These are phyloP conservation scores for Colletotrichum gloeosporioides DNA, from an alignment of 2,329 filamentous ascomycete species.

Conservation along the genomic window DNA sequence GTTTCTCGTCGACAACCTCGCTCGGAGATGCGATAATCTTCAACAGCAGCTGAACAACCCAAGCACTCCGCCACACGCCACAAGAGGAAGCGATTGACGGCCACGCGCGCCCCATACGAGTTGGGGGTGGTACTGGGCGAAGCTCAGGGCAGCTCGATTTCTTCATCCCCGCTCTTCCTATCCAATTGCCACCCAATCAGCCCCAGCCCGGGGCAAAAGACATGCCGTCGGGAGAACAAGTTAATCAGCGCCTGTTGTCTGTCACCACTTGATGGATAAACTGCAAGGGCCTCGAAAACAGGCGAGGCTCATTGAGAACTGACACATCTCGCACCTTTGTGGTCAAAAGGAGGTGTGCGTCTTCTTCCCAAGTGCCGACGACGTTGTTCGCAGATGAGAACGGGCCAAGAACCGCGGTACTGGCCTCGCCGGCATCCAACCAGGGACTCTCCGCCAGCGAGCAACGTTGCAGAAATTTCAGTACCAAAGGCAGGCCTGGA, in stretches of 20 bases:
- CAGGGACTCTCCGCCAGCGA: not conserved
- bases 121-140: not conserved
- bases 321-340: not conserved
- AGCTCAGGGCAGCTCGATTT: not conserved
- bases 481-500: not conserved
- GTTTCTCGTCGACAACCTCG: not conserved
- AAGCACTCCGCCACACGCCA: not conserved
- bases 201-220: not conserved
- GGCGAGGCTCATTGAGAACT: not conserved
- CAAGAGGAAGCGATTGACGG: not conserved
- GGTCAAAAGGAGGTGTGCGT: not conserved
- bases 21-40: not conserved
- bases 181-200: not conserved
- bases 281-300: not conserved
- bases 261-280: not conserved
- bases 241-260: not conserved
- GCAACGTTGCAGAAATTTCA: not conserved
- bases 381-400: not conserved
- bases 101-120: not conserved
- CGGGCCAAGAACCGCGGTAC: not conserved
- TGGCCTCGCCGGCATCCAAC: not conserved
- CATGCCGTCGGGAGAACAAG: not conserved
- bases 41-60: not conserved
- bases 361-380: not conserved
- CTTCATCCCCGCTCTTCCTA: not conserved